A percentile compares a stretch with the other conserved stretches of the same genome.
These are phyloP conservation scores for Monosporascus sp. DNA, from an alignment of 2,329 filamentous ascomycete species.

Conservation along the genomic window DNA sequence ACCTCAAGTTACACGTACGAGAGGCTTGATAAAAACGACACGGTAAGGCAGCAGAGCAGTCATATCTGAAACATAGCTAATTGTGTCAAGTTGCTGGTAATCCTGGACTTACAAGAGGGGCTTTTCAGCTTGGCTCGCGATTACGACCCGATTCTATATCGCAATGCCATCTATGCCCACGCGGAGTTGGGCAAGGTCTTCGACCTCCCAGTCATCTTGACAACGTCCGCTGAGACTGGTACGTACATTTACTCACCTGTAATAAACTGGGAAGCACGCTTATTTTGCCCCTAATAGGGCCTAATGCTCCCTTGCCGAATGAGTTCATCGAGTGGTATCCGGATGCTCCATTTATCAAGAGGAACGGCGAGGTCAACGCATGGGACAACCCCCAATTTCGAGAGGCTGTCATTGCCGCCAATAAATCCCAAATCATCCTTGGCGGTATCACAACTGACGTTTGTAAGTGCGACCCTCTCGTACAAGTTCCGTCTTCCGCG, in stretches of 20 bases:
- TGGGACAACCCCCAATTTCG: slow-evolving; percentile 71
- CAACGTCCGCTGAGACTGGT: slow-evolving; percentile 60
- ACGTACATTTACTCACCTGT: background rate
- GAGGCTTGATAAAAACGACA: slow-evolving; percentile 29
- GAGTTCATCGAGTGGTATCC: slow-evolving; percentile 67
- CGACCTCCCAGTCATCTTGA: slow-evolving; percentile 63
- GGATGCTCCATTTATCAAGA: slow-evolving; percentile 57
- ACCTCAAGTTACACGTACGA: slow-evolving; percentile 21
- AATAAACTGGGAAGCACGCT: background rate
- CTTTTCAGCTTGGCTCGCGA: slow-evolving; percentile 59
- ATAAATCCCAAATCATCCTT: slow-evolving; percentile 65
- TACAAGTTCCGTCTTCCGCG: slow-evolving; percentile 13
- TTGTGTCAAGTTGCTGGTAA: slow-evolving; percentile 42
- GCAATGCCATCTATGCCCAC: slow-evolving; percentile 63
- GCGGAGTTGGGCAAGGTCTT: slow-evolving; percentile 62
- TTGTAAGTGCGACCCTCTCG: slow-evolving; percentile 37
- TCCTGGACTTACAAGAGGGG: slow-evolving; percentile 57
- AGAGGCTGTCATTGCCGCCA: slow-evolving; percentile 57
- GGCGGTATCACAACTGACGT: slow-evolving; percentile 71
- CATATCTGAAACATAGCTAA: slow-evolving; percentile 20
- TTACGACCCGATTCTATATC: slow-evolving; percentile 59
- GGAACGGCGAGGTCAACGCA: slow-evolving; percentile 69
- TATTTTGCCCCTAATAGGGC: slow-evolving; percentile 37
- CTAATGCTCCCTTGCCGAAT: slow-evolving; percentile 65
- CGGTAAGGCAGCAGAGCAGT: slow-evolving; percentile 11